Evolutionary conservation across 2,329 filamentous ascomycete genomes (phyloP).

Genomic region (Coniochaeta ligniaria): DNA sequence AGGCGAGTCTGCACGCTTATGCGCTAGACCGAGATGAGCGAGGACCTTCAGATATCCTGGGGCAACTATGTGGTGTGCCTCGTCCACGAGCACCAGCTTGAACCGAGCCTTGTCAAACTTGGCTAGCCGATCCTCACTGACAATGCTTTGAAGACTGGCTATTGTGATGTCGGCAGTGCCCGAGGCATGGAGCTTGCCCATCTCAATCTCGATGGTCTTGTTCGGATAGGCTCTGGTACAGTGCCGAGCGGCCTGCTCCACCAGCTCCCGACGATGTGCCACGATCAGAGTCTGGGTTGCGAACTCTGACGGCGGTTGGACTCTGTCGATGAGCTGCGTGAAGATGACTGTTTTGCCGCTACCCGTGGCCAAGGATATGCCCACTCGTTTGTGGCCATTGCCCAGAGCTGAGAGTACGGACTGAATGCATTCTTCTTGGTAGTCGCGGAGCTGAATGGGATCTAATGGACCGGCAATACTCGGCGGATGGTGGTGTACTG

Average conservation of each 20-base stretch:
- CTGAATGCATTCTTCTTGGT: slow-evolving; percentile 88
- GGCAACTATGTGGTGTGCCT: slow-evolving; percentile 94
- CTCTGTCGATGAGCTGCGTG: slow-evolving; percentile 81
- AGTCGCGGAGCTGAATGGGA: slow-evolving; percentile 61
- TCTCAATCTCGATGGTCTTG: slow-evolving; percentile 82
- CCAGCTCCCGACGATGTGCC: slow-evolving; percentile 85
- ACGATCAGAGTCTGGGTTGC: slow-evolving; percentile 81
- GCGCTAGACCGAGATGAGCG: slow-evolving; percentile 65
- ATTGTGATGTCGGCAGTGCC: slow-evolving; percentile 88
- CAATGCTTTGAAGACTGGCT: slow-evolving; percentile 81
- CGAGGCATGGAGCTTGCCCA: slow-evolving; percentile 70
- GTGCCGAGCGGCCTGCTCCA: slow-evolving; percentile 87
- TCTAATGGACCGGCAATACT: not conserved
- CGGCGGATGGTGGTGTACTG: not conserved
- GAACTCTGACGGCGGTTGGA: slow-evolving; percentile 46
- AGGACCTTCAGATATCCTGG: slow-evolving; percentile 69
- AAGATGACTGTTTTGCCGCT: slow-evolving; percentile 95
- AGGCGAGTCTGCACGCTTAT: slow-evolving; percentile 42
- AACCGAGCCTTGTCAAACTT: slow-evolving; percentile 77
- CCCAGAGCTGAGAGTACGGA: slow-evolving; percentile 65
- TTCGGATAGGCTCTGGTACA: slow-evolving; percentile 74
- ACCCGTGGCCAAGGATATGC: slow-evolving; percentile 81
- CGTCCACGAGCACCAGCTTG: slow-evolving; percentile 90
- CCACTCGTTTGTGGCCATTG: slow-evolving; percentile 69
- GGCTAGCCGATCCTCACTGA: slow-evolving; percentile 64